phyloP scores from a whole-genome alignment of 495 filamentous ascomycete genomes.

The Friedmanniomyces endolithicus region DNA sequence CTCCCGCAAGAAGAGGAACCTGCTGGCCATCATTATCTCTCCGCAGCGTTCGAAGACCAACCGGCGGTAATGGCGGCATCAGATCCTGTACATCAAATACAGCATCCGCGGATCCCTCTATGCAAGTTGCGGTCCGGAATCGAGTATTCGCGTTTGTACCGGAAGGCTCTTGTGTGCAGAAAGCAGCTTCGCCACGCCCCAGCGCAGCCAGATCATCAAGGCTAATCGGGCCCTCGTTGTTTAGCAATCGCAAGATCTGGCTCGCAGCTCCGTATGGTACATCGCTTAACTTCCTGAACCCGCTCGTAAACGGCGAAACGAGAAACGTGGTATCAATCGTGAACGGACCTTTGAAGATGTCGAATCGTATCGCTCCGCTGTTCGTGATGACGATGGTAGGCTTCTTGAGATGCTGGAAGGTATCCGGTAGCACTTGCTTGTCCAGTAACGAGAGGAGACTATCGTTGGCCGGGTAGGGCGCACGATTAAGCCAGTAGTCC shows the following conservation, averaged over 20 bases:
- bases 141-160: no score
- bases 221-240: slow-evolving; percentile 49
- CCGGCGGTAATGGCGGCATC: slow-evolving; percentile 7
- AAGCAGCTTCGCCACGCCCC: background rate
- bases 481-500: slow-evolving; percentile 67
- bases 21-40: background rate
- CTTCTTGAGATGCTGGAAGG: slow-evolving; percentile 24
- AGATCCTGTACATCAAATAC: background rate
- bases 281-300: slow-evolving; percentile 63
- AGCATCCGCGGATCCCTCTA: background rate
- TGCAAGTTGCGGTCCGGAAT: no score
- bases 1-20: slow-evolving; percentile 7
- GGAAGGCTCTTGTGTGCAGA: no score
- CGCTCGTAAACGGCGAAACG: slow-evolving; percentile 77
- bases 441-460: slow-evolving; percentile 78
- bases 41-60: background rate
- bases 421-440: slow-evolving; percentile 54
- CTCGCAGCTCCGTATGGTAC: slow-evolving; percentile 64
- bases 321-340: slow-evolving; percentile 75
- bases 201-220: slow-evolving; percentile 25
- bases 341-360: slow-evolving; percentile 85
- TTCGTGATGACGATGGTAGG: slow-evolving; percentile 67
- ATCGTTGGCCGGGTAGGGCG: slow-evolving; percentile 51
- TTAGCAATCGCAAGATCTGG: slow-evolving; percentile 58
- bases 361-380: slow-evolving; percentile 83